Conservation (phyloP, 2,329 filamentous ascomycete genomes). For the Corynespora cassiicola region DNA sequence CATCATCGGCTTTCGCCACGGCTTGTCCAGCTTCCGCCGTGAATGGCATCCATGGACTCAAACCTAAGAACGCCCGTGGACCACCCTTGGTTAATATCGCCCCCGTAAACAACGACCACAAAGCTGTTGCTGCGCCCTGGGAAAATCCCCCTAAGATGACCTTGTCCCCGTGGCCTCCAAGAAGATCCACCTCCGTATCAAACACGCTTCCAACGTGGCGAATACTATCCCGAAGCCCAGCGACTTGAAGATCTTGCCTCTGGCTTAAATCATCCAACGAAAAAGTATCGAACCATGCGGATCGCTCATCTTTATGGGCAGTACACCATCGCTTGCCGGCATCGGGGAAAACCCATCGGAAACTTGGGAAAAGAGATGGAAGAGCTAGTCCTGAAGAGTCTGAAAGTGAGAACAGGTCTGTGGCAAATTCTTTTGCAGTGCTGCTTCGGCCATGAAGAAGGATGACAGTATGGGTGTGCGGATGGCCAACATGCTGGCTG, state of each 20-base stretch:
- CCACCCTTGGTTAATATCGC: slow-evolving; percentile 9
- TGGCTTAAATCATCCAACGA: slow-evolving; percentile 49
- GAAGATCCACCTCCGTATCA: slow-evolving; percentile 15
- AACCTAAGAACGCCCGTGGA: slow-evolving; percentile 21
- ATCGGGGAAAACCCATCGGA: slow-evolving; percentile 60
- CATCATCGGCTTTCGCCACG: slow-evolving; percentile 1
- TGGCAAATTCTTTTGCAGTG: slow-evolving; percentile 45
- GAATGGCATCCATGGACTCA: slow-evolving; percentile 28
- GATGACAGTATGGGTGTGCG: slow-evolving; percentile 55
- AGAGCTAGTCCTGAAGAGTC: slow-evolving; percentile 32
- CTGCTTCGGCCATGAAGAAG: slow-evolving; percentile 56
- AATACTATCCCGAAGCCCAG: slow-evolving; percentile 51
- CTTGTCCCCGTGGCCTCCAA: slow-evolving; percentile 12
- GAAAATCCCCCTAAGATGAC: slow-evolving; percentile 25
- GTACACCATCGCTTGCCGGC: slow-evolving; percentile 43
- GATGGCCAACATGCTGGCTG: no score
- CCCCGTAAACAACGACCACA: slow-evolving; percentile 22
- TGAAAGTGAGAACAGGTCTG: slow-evolving; percentile 44
- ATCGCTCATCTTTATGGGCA: slow-evolving; percentile 27
- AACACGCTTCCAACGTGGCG: slow-evolving; percentile 28
- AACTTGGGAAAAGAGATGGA: slow-evolving; percentile 50
- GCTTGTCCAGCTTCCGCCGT: slow-evolving; percentile 10
- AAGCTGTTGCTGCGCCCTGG: slow-evolving; percentile 23
- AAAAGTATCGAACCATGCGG: slow-evolving; percentile 62
- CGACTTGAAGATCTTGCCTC: slow-evolving; percentile 52